phyloP scores from a whole-genome alignment of 78 protist species.

The Planoprotostelium fungivorum region DNA sequence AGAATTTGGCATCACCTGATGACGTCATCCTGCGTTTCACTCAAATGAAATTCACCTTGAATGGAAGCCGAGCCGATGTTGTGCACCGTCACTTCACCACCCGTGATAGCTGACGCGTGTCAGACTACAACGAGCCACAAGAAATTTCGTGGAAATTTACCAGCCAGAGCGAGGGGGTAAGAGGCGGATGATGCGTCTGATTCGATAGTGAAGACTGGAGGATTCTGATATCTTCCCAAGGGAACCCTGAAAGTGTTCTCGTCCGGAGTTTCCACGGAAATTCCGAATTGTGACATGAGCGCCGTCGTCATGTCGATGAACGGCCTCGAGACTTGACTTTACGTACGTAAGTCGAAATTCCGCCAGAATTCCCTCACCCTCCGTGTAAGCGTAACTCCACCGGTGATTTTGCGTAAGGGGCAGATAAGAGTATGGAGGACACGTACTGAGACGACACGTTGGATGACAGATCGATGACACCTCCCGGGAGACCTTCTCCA shows the following conservation, averaged over 20 bases:
- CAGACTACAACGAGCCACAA: not conserved
- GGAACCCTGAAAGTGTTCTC: slow-evolving; percentile 3
- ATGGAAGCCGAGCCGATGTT: slow-evolving; percentile 19
- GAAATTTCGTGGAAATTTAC: not conserved
- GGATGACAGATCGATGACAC: slow-evolving; percentile 46
- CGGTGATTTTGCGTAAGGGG: slow-evolving; percentile 66
- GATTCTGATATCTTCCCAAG: not conserved
- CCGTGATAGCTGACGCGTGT: slow-evolving; percentile 53
- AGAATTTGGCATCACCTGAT: slow-evolving; percentile 71
- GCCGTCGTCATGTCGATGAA: slow-evolving; percentile 78
- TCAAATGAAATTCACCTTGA: too few relatives aligned
- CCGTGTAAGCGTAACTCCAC: slow-evolving; percentile 15
- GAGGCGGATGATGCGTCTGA: slow-evolving; percentile 71
- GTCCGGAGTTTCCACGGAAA: slow-evolving; percentile 13
- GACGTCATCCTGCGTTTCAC: too few relatives aligned
- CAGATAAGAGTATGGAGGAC: slow-evolving; percentile 57
- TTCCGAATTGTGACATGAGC: slow-evolving; percentile 39
- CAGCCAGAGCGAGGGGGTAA: slow-evolving; percentile 73
- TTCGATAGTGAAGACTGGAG: slow-evolving; percentile 18
- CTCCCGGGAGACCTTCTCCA: slow-evolving; percentile 31
- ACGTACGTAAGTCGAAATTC: slow-evolving; percentile 4
- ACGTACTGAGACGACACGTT: slow-evolving; percentile 62
- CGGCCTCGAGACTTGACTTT: slow-evolving; percentile 51
- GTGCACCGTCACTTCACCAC: slow-evolving; percentile 27
- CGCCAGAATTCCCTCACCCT: not conserved